phyloP scores from a whole-genome alignment of 2,329 filamentous ascomycete genomes.

The Gyromitra esculenta region DNA sequence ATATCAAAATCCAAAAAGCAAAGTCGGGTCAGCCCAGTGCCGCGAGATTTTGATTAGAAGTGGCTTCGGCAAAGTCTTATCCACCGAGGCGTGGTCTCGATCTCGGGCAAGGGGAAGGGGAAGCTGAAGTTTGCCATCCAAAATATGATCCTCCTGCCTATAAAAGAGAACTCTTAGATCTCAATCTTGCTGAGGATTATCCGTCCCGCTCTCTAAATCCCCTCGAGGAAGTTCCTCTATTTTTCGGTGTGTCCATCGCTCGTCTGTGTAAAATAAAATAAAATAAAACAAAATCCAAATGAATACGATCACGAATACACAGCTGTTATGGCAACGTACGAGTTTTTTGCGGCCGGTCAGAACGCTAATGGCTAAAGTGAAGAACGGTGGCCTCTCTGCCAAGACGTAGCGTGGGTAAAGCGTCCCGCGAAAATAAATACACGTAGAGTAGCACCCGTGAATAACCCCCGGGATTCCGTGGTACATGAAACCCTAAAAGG shows the following conservation, averaged over 20 bases:
- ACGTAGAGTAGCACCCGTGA: background rate
- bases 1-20: background rate
- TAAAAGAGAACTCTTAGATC: too few species aligned
- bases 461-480: background rate
- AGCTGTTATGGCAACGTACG: background rate
- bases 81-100: background rate
- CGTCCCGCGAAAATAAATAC: background rate
- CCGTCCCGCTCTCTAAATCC: background rate
- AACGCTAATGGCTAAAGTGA: background rate
- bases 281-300: too few species aligned
- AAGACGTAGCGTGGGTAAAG: background rate
- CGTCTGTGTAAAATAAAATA: too few species aligned
- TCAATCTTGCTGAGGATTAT: too few species aligned
- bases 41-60: background rate
- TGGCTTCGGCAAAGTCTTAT: background rate
- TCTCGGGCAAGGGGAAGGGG: too few species aligned
- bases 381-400: background rate
- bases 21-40: background rate
- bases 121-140: too few species aligned
- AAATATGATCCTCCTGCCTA: too few species aligned
- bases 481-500: background rate
- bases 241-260: too few species aligned
- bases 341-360: background rate
- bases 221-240: too few species aligned
- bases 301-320: too few species aligned